phyloP scores from a whole-genome alignment of 2,329 filamentous ascomycete species.

The Leptographium procerum region DNA sequence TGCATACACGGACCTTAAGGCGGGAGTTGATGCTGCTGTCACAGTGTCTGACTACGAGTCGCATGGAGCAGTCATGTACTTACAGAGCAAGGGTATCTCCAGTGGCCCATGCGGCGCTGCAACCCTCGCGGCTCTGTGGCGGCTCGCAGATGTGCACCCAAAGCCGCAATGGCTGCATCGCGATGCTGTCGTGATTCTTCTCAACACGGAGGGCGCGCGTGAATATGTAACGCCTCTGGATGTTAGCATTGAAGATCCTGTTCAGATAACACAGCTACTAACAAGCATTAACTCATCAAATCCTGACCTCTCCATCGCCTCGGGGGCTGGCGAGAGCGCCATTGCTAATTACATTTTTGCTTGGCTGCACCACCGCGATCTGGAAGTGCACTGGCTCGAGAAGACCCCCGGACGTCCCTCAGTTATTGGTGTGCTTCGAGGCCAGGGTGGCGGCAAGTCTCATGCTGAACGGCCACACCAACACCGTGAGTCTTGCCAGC shows the following conservation, averaged over 20 bases:
- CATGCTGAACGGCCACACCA: neutral
- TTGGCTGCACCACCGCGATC: neutral
- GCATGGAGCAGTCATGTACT: constrained; percentile 44
- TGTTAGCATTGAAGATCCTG: neutral
- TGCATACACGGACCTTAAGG: constrained; percentile 49
- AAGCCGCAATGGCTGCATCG: neutral
- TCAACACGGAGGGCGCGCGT: constrained; percentile 10
- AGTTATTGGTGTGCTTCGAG: neutral
- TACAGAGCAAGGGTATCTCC: constrained; percentile 24
- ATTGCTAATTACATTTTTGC: neutral
- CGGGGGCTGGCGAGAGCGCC: neutral
- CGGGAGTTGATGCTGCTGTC: constrained; percentile 48
- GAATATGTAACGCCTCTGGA: constrained; percentile 4
- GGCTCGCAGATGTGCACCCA: neutral
- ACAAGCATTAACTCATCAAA: neutral
- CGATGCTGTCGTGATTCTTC: constrained; percentile 8
- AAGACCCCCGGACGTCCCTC: neutral
- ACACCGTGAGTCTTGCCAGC: neutral
- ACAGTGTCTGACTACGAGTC: constrained; percentile 51
- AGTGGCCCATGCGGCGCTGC: constrained; percentile 28
- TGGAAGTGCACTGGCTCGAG: neutral
- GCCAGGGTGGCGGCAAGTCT: neutral
- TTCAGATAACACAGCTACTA: neutral
- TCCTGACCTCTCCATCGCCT: neutral
- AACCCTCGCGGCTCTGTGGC: constrained; percentile 36